These are phyloP conservation scores for Heimioporus retisporus DNA, from an alignment of 1,284 basidiomycete genomes.

Conservation along the genomic window DNA sequence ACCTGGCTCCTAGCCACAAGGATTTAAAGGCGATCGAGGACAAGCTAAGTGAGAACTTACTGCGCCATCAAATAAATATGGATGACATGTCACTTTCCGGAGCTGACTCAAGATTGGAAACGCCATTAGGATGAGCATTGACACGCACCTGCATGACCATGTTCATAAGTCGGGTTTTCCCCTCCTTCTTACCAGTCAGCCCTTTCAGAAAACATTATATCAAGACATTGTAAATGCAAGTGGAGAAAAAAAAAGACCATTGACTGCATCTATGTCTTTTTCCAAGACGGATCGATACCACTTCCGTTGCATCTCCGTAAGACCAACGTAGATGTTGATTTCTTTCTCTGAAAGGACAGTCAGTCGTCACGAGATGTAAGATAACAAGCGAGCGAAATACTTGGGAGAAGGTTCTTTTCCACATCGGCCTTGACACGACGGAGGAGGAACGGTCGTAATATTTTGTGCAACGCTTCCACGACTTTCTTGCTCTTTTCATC, in stretches of 20 bases:
- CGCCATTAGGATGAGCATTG: not conserved
- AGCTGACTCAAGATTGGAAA: conserved; percentile 48
- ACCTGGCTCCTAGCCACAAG: conserved; percentile 83
- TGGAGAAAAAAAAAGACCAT: conserved; percentile 60
- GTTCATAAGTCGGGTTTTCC: conserved; percentile 98
- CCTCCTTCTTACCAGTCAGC: conserved; percentile 97
- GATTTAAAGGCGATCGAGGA: not conserved
- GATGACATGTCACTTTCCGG: conserved; percentile 87
- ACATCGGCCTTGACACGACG: conserved; percentile 98
- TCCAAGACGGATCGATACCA: conserved; percentile 98
- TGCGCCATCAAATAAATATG: conserved; percentile 90
- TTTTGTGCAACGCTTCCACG: conserved; percentile 98
- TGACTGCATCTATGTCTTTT: conserved; percentile 99
- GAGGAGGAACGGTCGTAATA: conserved; percentile 94
- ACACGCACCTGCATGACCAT: conserved; percentile 97
- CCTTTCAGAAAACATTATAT: conserved; percentile 51
- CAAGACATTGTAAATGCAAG: not conserved
- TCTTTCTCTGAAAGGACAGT: conserved; percentile 83
- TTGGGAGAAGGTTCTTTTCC: conserved; percentile 96
- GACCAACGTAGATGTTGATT: conserved; percentile 98
- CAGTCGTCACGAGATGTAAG: not conserved
- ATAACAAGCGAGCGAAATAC: conserved; percentile 51
- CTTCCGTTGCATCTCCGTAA: conserved; percentile 98
- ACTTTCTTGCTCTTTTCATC: conserved; percentile 93
- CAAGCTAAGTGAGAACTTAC: conserved; percentile 50